Percentiles rank a stretch among this genome's conserved stretches.
Conservation (phyloP, 441 rosid species). For the Euphorbia schlechtendalii region DNA sequence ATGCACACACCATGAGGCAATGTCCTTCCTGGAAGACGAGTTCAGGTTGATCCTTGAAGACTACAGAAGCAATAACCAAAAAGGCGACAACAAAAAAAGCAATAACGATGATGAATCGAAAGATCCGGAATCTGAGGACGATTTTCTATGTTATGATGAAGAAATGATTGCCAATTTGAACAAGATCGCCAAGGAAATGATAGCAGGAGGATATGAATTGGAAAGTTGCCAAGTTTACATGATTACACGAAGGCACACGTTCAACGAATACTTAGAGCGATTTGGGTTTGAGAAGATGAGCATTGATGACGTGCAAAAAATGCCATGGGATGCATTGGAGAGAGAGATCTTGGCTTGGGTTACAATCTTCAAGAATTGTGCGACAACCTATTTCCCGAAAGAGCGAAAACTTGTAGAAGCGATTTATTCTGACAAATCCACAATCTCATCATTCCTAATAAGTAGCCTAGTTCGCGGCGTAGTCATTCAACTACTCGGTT, state of each 20-base stretch:
- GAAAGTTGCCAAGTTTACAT: conserved; percentile 65
- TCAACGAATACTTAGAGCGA: conserved; percentile 45
- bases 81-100: background rate
- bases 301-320: conserved; percentile 73
- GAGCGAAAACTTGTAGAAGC: conserved; percentile 50
- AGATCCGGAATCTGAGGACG: conserved; percentile 11
- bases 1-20: conserved; percentile 52
- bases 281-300: conserved; percentile 64
- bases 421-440: conserved; percentile 37
- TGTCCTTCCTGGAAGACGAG: conserved; percentile 70
- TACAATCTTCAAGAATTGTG: conserved; percentile 50
- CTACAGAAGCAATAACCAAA: conserved; percentile 10
- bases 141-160: conserved; percentile 34
- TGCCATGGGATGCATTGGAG: conserved; percentile 72
- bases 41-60: conserved; percentile 57
- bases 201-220: conserved; percentile 50
- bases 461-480: conserved; percentile 40
- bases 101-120: conserved; percentile 8
- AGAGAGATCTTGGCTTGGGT: conserved; percentile 67
- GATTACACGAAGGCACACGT: conserved; percentile 45
- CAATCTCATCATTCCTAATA: conserved; percentile 37
- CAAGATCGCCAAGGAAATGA: conserved; percentile 56
- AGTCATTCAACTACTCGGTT: conserved; percentile 59
- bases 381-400: conserved; percentile 41
- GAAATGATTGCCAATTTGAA: conserved; percentile 36